Evolutionary conservation across 2,329 filamentous ascomycete genomes (phyloP).

Genomic region (Lasiodiplodia gonubiensis): DNA sequence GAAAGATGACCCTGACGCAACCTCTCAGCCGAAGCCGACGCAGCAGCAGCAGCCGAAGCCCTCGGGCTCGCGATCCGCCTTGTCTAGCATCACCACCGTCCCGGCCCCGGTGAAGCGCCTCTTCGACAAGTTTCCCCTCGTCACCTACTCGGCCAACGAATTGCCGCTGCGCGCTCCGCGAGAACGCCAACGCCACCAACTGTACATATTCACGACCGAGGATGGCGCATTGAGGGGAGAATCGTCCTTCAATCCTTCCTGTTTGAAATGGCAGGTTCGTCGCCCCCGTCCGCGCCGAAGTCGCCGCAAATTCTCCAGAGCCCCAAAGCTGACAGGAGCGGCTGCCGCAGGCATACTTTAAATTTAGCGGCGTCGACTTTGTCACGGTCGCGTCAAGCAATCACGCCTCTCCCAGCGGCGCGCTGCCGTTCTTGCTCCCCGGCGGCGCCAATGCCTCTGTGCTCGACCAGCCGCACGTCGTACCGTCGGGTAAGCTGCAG

Average conservation of each 20-base stretch:
- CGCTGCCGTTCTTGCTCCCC: slow-evolving; percentile 85
- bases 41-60: not conserved
- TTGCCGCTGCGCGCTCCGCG: slow-evolving; percentile 68
- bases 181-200: slow-evolving; percentile 57
- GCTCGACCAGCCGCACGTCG: slow-evolving; percentile 46
- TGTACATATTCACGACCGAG: slow-evolving; percentile 78
- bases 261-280: slow-evolving; percentile 91
- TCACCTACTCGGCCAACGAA: slow-evolving; percentile 74
- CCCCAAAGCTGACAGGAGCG: not conserved
- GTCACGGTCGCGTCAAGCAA: slow-evolving; percentile 77
- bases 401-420: slow-evolving; percentile 87
- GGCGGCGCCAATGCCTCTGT: slow-evolving; percentile 32
- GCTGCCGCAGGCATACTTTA: slow-evolving; percentile 74
- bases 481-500: slow-evolving; percentile 70
- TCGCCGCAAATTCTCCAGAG: not conserved
- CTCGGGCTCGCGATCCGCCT: slow-evolving; percentile 9
- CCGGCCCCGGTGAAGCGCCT: slow-evolving; percentile 79
- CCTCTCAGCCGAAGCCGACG: not conserved
- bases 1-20: slow-evolving; percentile 16
- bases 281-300: not conserved
- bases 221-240: slow-evolving; percentile 64
- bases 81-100: slow-evolving; percentile 54
- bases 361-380: slow-evolving; percentile 73
- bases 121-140: slow-evolving; percentile 83
- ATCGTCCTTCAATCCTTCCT: slow-evolving; percentile 89